Percentiles rank a stretch among this genome's conserved stretches.
Evolutionary conservation across 305 asterid genomes (phyloP).

Genomic region (Solanum hybrid): DNA sequence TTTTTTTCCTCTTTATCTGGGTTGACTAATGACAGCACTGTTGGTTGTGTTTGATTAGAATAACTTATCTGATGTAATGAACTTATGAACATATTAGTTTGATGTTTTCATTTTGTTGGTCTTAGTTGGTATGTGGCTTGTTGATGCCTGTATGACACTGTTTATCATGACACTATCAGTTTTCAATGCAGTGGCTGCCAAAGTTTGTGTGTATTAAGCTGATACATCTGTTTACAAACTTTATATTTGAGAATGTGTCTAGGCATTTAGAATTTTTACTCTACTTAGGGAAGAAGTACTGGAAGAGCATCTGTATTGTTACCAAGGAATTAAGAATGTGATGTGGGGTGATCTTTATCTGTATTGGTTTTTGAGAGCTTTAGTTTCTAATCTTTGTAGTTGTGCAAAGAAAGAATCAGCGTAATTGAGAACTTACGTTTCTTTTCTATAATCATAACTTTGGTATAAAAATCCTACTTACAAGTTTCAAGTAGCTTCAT

Average conservation of each 20-base stretch:
- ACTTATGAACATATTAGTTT: neutral
- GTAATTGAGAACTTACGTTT: neutral
- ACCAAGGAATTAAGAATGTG: neutral
- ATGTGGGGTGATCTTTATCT: neutral
- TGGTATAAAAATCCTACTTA: neutral
- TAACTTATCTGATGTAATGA: neutral
- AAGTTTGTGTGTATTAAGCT: neutral
- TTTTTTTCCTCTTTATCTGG: neutral
- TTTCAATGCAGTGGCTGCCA: neutral
- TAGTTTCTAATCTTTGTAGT: neutral
- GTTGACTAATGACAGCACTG: neutral
- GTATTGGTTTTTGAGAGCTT: neutral
- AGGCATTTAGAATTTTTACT: neutral
- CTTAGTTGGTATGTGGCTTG: neutral
- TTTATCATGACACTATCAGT: neutral
- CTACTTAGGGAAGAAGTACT: neutral
- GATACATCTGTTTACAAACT: neutral
- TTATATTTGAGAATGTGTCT: neutral
- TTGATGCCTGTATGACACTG: neutral
- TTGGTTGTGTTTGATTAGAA: neutral
- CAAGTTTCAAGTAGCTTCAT: neutral
- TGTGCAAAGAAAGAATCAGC: neutral
- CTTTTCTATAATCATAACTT: neutral
- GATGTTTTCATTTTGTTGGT: neutral
- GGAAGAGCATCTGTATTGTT: neutral